Base-by-base conservation (phyloP, 164 flowering plant genomes). In the Piper longum region DNA sequence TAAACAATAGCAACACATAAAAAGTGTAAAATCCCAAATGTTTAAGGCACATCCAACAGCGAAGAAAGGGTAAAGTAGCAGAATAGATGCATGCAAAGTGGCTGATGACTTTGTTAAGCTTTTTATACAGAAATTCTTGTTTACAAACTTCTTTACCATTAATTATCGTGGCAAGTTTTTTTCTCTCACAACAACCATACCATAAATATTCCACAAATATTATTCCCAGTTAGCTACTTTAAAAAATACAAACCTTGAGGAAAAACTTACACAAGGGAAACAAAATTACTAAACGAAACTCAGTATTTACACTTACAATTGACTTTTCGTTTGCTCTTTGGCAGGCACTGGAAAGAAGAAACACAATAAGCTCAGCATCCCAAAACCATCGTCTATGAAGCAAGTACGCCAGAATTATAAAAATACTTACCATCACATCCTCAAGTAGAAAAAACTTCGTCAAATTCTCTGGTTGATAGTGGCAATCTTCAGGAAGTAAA, bases 401-500 rank as follows among this genome's bases (percentile, higher is more conserved):
- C 54, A 48, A 52, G 14, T 14, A 48, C 52, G 8, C 51, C 41
- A 54, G 16, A 41, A n/a, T 18, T 44, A 48, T 41, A n/a, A 16
- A 9, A 44, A 62, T 8, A 14, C 43, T 69, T 80, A 95, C 99
- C 99, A 83, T 73, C 9, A 80, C 73, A 75, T 82, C 76, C 14
- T 96, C 97, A 43, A 81, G 83, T 71, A 91, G 88, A 83, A 95
- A 95, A 71, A 95, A 77, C 80, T 87, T 91, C 66, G 89, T 96
- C 62, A 95, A 97, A 80, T 83, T 75, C 77, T 89, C 96, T 13
- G 97, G 97, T 62, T 89, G 95, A 76, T 95, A 95, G 61, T 91
- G 97, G 75, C 99, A 91, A 74, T 95, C 99, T 74, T 95, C 97
- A 14, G 99, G 99, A 67, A 95, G 85, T 63, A 54, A 80, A 62